A percentile compares a stretch with the other conserved stretches of the same genome.
Evolutionary conservation across 2,329 filamentous ascomycete genomes (phyloP).

Genomic region (Sporothrix globosa): DNA sequence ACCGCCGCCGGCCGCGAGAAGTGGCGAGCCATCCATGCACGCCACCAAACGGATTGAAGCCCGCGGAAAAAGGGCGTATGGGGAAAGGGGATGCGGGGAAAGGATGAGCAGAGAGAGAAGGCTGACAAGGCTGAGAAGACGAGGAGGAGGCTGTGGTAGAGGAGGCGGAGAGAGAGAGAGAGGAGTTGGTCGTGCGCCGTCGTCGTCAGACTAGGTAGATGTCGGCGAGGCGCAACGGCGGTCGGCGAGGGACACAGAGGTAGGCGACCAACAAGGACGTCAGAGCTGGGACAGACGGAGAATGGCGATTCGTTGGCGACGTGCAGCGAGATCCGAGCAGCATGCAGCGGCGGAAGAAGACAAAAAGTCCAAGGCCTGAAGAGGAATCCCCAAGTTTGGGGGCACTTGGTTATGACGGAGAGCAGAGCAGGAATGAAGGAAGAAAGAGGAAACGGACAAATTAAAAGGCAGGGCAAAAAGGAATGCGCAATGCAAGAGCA

Average conservation of each 20-base stretch:
- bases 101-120: neutral
- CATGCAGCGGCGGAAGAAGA: conserved; percentile 1
- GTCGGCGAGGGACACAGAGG: neutral
- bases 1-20: conserved; percentile 42
- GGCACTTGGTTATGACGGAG: neutral
- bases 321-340: conserved; percentile 18
- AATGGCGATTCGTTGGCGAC: conserved; percentile 14
- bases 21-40: conserved; percentile 47
- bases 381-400: neutral
- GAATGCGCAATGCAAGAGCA: conserved; percentile 12
- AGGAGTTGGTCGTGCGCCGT: conserved; percentile 1
- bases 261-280: neutral
- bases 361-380: neutral
- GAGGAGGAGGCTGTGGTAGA: neutral
- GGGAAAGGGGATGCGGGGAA: neutral
- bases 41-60: conserved; percentile 16
- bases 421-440: neutral
- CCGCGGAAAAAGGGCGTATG: conserved; percentile 13
- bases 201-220: neutral
- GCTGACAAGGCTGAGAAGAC: neutral
- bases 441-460: conserved; percentile 10
- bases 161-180: neutral
- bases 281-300: neutral
- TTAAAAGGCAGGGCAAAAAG: conserved; percentile 5
- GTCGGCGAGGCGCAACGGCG: neutral